Base-by-base conservation (phyloP, 2,329 filamentous ascomycete genomes). In the Juglanconis oblonga region DNA sequence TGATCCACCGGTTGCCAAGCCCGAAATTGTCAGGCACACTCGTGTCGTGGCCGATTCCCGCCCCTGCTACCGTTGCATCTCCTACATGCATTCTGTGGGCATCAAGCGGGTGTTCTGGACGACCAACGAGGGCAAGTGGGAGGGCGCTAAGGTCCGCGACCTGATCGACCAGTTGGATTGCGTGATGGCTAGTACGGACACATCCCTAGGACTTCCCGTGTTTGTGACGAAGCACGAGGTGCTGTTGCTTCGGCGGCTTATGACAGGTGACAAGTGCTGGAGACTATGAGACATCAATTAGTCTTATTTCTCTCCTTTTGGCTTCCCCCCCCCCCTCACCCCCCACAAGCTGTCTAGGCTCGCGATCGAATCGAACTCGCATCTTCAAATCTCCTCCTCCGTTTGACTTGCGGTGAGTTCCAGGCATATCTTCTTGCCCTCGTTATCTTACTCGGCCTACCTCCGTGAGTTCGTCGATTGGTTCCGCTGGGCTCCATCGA, bases 181-280 rank as follows among this genome's bases (percentile, higher is more conserved):
- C 35, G 65, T 64, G 24, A 68, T 47, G 55, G 64, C 56, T 9
- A 62, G 59, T 6, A 44, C 60, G 36, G 52, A 52, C 32, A 38
- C 52, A 8, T 31, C 52, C 17, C 49, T 50, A 5, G 60, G 52
- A 13, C 17, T 44, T 32, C 24, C 60, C 32, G 68, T 81, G 1
- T 82, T 82, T 67, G 76, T 82, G 14, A 83, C 79, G 7, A 83
- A 82, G 69, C 79, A 82, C 68, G 79, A 82, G 65, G 76, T 82
- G 2, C 64, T 81, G 55, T 77, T 78, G 74, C 64, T 82, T 64
- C 73, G 74, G 64, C 67, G 64, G 52, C 33, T 66, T 36, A 58
- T 63, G 59, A 53, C 60, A 57, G 47, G 54, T 50, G 47, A 42
- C 11, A 33, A 52, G n/a, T 33, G 51, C 10, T 58, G 35, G 48